Evolutionary conservation across 1,139 yeast species (phyloP).

Genomic region (Yamadazyma diospyri): DNA sequence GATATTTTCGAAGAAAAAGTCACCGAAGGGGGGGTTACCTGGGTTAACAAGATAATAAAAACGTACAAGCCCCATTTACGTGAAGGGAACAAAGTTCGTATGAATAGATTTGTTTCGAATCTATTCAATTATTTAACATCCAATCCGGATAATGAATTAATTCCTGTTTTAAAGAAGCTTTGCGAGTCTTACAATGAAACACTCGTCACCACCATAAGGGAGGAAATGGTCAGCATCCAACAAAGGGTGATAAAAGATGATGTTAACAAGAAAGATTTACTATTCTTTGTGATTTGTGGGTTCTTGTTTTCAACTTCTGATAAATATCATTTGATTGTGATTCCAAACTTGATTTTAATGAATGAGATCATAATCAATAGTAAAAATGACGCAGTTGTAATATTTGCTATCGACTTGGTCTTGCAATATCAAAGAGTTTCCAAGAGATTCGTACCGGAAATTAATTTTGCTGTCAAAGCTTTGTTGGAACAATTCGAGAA

Average conservation of each 20-base stretch:
- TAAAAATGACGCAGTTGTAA: conserved; percentile 24
- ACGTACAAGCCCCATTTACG: conserved; percentile 74
- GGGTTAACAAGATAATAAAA: conserved; percentile 55
- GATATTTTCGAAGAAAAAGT: conserved; percentile 25
- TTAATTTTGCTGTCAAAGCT: conserved; percentile 36
- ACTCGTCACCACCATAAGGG: conserved; percentile 48
- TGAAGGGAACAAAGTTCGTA: conserved; percentile 75
- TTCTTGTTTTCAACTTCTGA: conserved; percentile 88
- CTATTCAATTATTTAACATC: conserved; percentile 54
- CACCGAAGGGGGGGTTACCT: conserved; percentile 28
- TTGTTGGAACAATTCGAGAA: conserved; percentile 5
- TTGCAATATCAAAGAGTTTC: conserved; percentile 75
- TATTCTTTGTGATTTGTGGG: conserved; percentile 71
- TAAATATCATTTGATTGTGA: conserved; percentile 86
- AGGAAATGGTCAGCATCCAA: conserved; percentile 43
- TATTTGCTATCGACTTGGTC: conserved; percentile 61
- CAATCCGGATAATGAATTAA: conserved; percentile 16
- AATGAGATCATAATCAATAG: conserved; percentile 55
- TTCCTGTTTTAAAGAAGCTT: conserved; percentile 53
- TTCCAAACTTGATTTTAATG: conserved; percentile 76
- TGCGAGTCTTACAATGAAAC: conserved; percentile 65
- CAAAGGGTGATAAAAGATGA: conserved; percentile 32
- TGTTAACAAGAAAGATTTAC: conserved; percentile 52
- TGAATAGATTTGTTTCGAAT: conserved; percentile 62
- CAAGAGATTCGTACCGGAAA: conserved; percentile 81